Percentiles rank a stretch among this genome's conserved stretches.
Evolutionary conservation across 2,329 filamentous ascomycete genomes (phyloP).

Genomic region (Monilinia laxa): DNA sequence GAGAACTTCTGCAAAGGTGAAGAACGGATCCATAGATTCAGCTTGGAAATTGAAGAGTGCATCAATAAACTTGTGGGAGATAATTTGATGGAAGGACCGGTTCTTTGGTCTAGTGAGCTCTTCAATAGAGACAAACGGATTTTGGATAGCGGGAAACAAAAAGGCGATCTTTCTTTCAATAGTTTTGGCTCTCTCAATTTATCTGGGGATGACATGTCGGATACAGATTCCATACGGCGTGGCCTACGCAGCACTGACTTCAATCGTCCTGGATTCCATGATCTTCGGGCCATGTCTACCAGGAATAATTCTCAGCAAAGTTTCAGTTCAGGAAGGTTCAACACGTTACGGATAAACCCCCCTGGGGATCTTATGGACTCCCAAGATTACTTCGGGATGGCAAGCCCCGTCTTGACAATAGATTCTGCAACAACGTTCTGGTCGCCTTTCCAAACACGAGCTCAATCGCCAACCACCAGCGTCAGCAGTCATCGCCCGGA

Average conservation of each 20-base stretch:
- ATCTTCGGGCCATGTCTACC: slow-evolving; percentile 57
- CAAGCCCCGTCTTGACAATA: slow-evolving; percentile 67
- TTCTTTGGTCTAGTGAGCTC: slow-evolving; percentile 88
- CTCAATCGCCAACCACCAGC: slow-evolving; percentile 62
- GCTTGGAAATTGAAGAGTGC: slow-evolving; percentile 83
- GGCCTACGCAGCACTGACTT: slow-evolving; percentile 46
- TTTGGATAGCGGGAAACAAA: slow-evolving; percentile 48
- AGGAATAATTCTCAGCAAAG: slow-evolving; percentile 69
- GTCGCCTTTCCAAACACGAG: slow-evolving; percentile 75
- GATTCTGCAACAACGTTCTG: slow-evolving; percentile 82
- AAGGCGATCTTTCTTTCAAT: slow-evolving; percentile 49
- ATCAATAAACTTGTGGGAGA: slow-evolving; percentile 84
- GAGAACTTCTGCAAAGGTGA: slow-evolving; percentile 95
- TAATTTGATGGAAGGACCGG: slow-evolving; percentile 78
- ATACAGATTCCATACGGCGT: slow-evolving; percentile 35
- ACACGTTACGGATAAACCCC: slow-evolving; percentile 55
- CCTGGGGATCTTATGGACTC: slow-evolving; percentile 66
- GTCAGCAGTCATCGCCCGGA: slow-evolving; percentile 61
- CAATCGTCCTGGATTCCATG: slow-evolving; percentile 52
- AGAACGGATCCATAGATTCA: slow-evolving; percentile 91
- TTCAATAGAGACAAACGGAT: slow-evolving; percentile 73
- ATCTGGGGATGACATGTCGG: slow-evolving; percentile 45
- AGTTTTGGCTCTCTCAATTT: slow-evolving; percentile 49
- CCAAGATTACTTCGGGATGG: slow-evolving; percentile 67
- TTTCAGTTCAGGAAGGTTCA: slow-evolving; percentile 67